Percentiles rank a stretch among this genome's conserved stretches.
Evolutionary conservation across 257 asterid genomes (phyloP).

Genomic region (Linaria vulgaris): DNA sequence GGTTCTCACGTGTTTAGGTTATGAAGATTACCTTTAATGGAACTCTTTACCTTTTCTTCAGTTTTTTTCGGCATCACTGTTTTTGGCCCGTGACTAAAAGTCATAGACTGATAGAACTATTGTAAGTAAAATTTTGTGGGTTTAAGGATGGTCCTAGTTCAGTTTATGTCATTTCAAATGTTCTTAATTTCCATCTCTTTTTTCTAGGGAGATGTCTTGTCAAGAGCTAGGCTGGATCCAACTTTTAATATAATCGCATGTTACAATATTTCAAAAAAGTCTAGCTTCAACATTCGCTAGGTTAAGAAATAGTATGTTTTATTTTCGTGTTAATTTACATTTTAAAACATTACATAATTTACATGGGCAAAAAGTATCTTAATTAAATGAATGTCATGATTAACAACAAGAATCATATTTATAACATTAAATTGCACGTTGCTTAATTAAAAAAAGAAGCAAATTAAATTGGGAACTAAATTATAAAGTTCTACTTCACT

Average conservation of each 20-base stretch:
- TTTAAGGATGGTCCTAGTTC: slow-evolving; percentile 30
- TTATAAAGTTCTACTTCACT: too few species aligned
- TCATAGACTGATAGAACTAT: slow-evolving; percentile 8
- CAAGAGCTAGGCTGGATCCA: slow-evolving; percentile 21
- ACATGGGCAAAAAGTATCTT: too few species aligned
- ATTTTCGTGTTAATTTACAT: too few species aligned
- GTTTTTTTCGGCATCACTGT: not conserved
- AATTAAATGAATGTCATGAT: too few species aligned
- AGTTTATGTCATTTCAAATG: slow-evolving; percentile 32
- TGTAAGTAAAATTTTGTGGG: slow-evolving; percentile 17
- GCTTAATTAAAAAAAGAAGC: too few species aligned
- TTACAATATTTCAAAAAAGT: too few species aligned
- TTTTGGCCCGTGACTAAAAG: slow-evolving; percentile 31
- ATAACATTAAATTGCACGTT: too few species aligned
- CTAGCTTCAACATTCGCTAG: not conserved
- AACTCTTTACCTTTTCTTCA: slow-evolving; percentile 1
- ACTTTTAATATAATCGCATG: not conserved
- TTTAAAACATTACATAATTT: too few species aligned
- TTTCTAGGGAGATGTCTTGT: slow-evolving; percentile 31
- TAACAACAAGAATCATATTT: too few species aligned
- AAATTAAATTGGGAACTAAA: too few species aligned
- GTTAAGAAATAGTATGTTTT: too few species aligned
- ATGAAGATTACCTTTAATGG: slow-evolving; percentile 11
- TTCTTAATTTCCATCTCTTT: slow-evolving; percentile 17
- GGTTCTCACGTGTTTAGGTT: slow-evolving; percentile 41